Conservation (phyloP, 352 stramenopile genomes). For the Globisporangium middletonii region DNA sequence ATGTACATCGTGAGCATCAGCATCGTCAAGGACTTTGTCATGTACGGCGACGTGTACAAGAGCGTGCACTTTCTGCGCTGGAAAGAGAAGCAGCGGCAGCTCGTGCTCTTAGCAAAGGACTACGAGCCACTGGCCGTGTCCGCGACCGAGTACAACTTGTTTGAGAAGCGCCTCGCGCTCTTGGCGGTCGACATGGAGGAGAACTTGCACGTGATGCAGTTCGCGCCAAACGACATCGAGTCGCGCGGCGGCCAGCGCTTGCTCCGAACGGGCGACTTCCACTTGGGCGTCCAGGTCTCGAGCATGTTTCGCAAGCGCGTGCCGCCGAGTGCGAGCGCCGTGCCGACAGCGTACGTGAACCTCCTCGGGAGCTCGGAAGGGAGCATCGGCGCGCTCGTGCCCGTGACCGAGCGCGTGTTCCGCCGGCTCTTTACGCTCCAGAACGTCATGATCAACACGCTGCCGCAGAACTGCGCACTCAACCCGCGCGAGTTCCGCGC, state of each 20-base stretch:
- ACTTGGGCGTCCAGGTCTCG: constrained; percentile 71
- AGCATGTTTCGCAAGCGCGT: constrained; percentile 80
- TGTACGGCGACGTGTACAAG: constrained; percentile 88
- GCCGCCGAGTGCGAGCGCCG: constrained; percentile 13
- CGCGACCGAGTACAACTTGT: constrained; percentile 78
- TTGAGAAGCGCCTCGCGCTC: constrained; percentile 66
- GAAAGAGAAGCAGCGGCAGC: constrained; percentile 76
- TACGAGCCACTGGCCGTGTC: constrained; percentile 78
- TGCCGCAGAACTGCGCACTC: constrained; percentile 79
- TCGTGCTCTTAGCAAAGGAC: constrained; percentile 81
- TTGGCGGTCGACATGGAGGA: constrained; percentile 77
- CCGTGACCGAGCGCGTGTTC: constrained; percentile 75
- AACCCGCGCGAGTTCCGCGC: constrained; percentile 84
- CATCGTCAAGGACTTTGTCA: constrained; percentile 81
- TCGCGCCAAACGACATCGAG: constrained; percentile 78
- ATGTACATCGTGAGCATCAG: constrained; percentile 84
- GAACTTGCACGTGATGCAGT: constrained; percentile 87
- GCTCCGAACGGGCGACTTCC: constrained; percentile 77
- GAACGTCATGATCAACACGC: constrained; percentile 87
- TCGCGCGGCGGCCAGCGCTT: constrained; percentile 78
- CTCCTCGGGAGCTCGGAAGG: constrained; percentile 79
- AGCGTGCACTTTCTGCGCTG: constrained; percentile 85
- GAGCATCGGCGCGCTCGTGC: constrained; percentile 64
- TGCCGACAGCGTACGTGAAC: constrained; percentile 51
- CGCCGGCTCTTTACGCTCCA: constrained; percentile 84